Conservation (phyloP, 352 stramenopile genomes). For the Globisporangium mamillatum region DNA sequence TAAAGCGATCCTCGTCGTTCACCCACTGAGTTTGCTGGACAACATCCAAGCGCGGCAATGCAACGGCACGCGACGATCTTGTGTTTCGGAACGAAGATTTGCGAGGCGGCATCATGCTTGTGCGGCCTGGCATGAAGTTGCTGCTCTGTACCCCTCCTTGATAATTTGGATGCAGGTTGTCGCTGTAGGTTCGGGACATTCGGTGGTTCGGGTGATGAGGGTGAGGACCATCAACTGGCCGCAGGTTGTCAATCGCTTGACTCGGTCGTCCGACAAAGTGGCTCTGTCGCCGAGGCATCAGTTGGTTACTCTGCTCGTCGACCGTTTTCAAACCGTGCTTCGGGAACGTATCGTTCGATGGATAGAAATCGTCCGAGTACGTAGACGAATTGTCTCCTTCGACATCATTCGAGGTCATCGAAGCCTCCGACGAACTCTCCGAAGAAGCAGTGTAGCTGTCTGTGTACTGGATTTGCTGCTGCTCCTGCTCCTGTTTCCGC, state of each 20-base stretch:
- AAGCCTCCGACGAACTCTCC: constrained; percentile 55
- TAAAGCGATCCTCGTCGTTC: constrained; percentile 83
- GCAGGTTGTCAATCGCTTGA: constrained; percentile 47
- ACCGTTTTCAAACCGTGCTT: constrained; percentile 73
- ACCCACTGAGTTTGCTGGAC: constrained; percentile 83
- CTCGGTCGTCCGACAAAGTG: constrained; percentile 27
- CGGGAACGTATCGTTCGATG: constrained; percentile 48
- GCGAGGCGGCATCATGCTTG: constrained; percentile 37
- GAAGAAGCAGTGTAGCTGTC: constrained; percentile 75
- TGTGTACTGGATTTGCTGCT: constrained; percentile 40
- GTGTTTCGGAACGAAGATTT: constrained; percentile 79
- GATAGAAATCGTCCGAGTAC: constrained; percentile 64
- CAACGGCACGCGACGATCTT: constrained; percentile 68
- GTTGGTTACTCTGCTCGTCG: constrained; percentile 65
- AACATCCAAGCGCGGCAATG: constrained; percentile 67
- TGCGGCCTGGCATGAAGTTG: constrained; percentile 22
- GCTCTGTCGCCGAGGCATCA: constrained; percentile 33
- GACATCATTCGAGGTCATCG: constrained; percentile 68
- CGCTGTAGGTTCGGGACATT: constrained; percentile 42
- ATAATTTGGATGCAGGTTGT: constrained; percentile 34
- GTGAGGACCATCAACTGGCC: constrained; percentile 34
- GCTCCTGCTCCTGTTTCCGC: constrained; percentile 26
- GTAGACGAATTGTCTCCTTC: constrained; percentile 63
- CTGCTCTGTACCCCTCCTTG: constrained; percentile 18
- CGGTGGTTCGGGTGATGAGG: constrained; percentile 34